Base-by-base conservation (phyloP, 2,329 filamentous ascomycete species). In the Phyllosticta capitalensis region DNA sequence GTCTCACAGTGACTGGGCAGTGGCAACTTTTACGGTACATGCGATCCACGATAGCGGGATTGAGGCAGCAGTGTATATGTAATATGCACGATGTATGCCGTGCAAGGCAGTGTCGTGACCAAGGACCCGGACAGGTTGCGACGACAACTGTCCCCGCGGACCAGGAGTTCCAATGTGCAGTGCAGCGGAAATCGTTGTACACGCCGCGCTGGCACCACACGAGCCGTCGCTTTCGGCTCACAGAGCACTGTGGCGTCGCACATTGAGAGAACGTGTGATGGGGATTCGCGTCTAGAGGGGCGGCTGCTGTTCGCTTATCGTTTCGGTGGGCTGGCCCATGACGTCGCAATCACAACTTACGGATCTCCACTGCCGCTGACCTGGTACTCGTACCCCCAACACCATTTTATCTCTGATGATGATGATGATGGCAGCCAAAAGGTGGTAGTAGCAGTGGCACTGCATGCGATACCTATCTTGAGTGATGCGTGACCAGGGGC, bases 211-310 rank as follows among this genome's bases (percentile, higher is more conserved):
- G 56, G 56, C 56, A 59, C 56, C 56, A 59, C 56, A 59, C 56
- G 56, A 59, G 56, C 53, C 52, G 54, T 59, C 56, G 56, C 51
- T 54, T 59, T 59, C 56, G 52, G 38, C 56, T 54, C 55, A 56
- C 56, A 59, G 52, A 59, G 33, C 52, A 45, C 38, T 54, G 38
- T 59, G 56, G 51, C 56, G 56, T 59, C 56, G 54, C 56, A 59
- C 56, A 54, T 59, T 59, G 52, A 59, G 56, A 52, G 56, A 48
- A 52, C 56, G 56, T 59, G 56, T 45, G 38, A 59, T 59, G 56
- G 56, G 56, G 7, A 54, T 59, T 59, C 56, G 56, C 56, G 52
- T 52, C 51, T 33, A 51, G 38, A 45, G 56, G 51, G 56, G 53
- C 52, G 53, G 56, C 48, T 58, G 56, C 56, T 54, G 56, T 45